Evolutionary conservation across 805 yeast genomes (phyloP), one percentile per base, ranked within the genome.

Genomic region (Naumovozyma castellii): DNA sequence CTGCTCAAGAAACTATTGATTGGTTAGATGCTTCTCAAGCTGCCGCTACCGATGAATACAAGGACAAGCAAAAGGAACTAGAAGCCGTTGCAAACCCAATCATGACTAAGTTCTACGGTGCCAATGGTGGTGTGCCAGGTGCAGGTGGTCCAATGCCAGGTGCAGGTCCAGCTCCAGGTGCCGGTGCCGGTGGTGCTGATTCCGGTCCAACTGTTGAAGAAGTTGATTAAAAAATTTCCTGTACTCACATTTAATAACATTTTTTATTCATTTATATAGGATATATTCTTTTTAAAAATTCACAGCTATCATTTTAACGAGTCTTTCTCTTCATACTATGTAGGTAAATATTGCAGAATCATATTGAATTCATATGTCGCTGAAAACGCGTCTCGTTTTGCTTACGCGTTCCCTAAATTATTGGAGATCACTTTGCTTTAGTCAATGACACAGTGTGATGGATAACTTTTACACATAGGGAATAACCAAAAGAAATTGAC

Each of bases 21-120:
- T 90, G 97, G 97, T 80, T 90, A 68, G 97, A 88, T 68, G 76
- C 77, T 56, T 85, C 86, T 75, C 90, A 82, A 70, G 76, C 96
- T 50, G 97, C 95, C 54, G 66, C 95, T 40, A 77, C 84, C 44
- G 97, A 90, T 64, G 97, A 88, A 75, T 88, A 70, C 67, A 74
- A 78, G 62, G 95, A 83, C 70, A 82, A 76, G 74, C 94, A 87
- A 75, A 88, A 88, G 80, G 96, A 87, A 71, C 80, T 88, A 61
- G 97, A 90, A 75, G 82, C 77, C 55, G 74, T 81, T 68, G 95
- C 95, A 54, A 88, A 88, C 77, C 97, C 97, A 67, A 85, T 88
- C 71, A 82, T 88, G 86, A 77, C 86, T 66, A 86, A 88, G 77
- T 86, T 92, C 76, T 90, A 90, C 80, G 92, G 84, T 68, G 87